These are phyloP conservation scores for Penicillium digitatum DNA, from an alignment of 2,329 filamentous ascomycete species.

Conservation along the genomic window DNA sequence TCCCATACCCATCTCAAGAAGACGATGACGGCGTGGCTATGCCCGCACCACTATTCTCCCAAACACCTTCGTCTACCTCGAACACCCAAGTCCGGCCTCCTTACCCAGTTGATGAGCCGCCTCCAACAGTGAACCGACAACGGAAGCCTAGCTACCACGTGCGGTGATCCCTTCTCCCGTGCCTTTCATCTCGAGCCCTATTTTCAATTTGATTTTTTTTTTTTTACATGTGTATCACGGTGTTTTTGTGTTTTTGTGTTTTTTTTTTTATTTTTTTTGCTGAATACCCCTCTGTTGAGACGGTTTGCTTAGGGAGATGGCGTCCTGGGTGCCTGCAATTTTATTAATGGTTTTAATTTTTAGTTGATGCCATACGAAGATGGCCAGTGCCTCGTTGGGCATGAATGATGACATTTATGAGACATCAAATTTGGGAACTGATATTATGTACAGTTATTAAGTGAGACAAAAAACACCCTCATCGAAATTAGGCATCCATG, in stretches of 20 bases:
- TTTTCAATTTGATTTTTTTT: not conserved
- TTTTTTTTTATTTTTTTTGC: constrained; percentile 1
- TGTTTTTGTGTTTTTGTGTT: constrained; percentile 1
- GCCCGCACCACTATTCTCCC: constrained; percentile 36
- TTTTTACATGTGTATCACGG: not conserved
- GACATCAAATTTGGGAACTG: not conserved
- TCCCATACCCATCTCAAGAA: constrained; percentile 50
- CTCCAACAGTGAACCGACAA: constrained; percentile 79
- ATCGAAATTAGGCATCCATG: not conserved
- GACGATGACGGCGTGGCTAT: constrained; percentile 31
- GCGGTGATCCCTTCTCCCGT: constrained; percentile 35
- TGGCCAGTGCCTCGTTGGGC: not conserved
- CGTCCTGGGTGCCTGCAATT: not conserved
- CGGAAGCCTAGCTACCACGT: constrained; percentile 72
- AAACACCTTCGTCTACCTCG: constrained; percentile 8
- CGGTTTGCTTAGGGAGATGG: not conserved
- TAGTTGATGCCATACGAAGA: not conserved
- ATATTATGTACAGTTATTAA: constrained; percentile 10
- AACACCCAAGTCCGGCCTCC: constrained; percentile 52
- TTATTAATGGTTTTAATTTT: not conserved
- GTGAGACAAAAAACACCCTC: not conserved
- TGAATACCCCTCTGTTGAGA: constrained; percentile 10
- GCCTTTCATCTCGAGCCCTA: constrained; percentile 1
- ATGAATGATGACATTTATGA: constrained; percentile 23
- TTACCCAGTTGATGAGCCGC: constrained; percentile 77